phyloP scores from a whole-genome alignment of 2,329 filamentous ascomycete genomes.

The Aspergillus ochraceus region DNA sequence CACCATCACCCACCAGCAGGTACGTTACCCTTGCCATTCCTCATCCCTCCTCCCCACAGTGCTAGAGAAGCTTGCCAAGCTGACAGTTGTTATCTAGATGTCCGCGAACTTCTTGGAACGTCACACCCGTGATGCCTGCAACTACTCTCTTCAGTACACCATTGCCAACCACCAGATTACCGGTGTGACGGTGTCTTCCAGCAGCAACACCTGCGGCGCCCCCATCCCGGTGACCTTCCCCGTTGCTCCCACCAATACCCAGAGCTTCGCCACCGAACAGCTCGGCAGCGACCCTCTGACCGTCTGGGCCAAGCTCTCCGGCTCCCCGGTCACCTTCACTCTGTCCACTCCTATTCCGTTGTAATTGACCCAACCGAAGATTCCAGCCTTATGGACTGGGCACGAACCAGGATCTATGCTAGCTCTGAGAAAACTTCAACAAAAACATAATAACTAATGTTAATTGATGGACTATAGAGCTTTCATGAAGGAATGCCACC shows the following conservation, averaged over 20 bases:
- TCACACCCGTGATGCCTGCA: constrained; percentile 54
- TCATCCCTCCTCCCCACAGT: too few relatives aligned
- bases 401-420: not conserved
- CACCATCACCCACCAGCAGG: constrained; percentile 58
- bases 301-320: constrained; percentile 50
- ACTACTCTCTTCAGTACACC: constrained; percentile 50
- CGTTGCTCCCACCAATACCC: constrained; percentile 42
- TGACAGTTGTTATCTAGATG: constrained; percentile 29
- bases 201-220: constrained; percentile 51
- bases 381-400: not conserved
- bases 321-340: constrained; percentile 47
- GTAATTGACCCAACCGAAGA: constrained; percentile 12
- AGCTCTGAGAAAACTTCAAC: not conserved
- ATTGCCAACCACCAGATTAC: constrained; percentile 48
- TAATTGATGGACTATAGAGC: not conserved
- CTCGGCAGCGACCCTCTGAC: constrained; percentile 56
- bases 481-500: not conserved
- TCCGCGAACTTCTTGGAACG: constrained; percentile 54
- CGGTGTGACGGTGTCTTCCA: constrained; percentile 52
- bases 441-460: constrained; percentile 2
- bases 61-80: not conserved
- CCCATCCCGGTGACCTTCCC: constrained; percentile 59
- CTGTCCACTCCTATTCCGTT: constrained; percentile 40
- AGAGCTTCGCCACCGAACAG: constrained; percentile 51
- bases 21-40: constrained; percentile 21